Conservation (phyloP, 495 filamentous ascomycete species). For the Tuber calosporum region DNA sequence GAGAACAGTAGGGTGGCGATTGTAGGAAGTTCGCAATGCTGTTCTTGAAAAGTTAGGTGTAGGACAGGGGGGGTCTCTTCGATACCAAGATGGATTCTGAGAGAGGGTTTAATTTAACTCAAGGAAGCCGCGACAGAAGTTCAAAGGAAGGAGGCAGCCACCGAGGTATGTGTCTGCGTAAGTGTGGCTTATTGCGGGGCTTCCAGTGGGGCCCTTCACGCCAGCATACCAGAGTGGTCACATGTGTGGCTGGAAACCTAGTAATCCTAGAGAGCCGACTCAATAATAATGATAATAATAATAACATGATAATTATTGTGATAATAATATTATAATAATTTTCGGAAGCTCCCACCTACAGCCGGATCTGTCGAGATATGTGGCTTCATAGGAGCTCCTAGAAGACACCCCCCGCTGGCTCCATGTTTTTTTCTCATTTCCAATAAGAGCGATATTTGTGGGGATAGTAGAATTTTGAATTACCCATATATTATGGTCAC, state of each 20-base stretch:
- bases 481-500: too few species aligned
- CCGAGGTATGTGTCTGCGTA: neutral
- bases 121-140: neutral
- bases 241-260: neutral
- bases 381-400: too few species aligned
- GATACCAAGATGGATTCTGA: neutral
- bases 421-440: too few species aligned
- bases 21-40: neutral
- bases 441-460: too few species aligned
- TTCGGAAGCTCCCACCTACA: too few species aligned
- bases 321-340: too few species aligned
- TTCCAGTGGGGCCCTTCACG: neutral
- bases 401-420: too few species aligned
- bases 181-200: slow-evolving; percentile 36
- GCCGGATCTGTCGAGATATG: too few species aligned
- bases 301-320: too few species aligned
- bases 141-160: neutral
- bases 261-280: neutral
- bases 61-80: neutral
- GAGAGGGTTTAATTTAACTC: neutral
- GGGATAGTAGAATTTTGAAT: too few species aligned
- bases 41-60: neutral
- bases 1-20: neutral
- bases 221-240: neutral
- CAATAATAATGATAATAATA: too few species aligned